Conservation (phyloP, 495 filamentous ascomycete genomes). For the Pyronema omphalodes region DNA sequence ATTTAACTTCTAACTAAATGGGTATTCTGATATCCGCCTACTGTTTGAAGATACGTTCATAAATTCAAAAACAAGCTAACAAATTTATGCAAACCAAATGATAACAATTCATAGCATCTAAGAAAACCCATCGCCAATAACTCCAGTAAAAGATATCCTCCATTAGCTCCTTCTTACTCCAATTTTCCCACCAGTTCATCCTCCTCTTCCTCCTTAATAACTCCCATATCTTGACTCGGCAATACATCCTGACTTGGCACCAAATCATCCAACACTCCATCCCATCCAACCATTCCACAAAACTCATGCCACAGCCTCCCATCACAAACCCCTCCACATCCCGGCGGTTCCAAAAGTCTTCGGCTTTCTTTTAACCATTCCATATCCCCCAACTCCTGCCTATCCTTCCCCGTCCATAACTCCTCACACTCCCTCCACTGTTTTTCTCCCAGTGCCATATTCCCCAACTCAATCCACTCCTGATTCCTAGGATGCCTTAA, state of each 20-base stretch:
- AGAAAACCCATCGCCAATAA: too few species aligned
- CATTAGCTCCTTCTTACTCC: background rate
- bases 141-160: too few species aligned
- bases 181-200: conserved; percentile 1
- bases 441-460: conserved; percentile 12
- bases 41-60: too few species aligned
- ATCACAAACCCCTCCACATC: conserved; percentile 16
- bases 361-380: conserved; percentile 17
- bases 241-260: conserved; percentile 8
- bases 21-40: too few species aligned
- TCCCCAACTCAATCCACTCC: conserved; percentile 13
- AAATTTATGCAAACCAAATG: too few species aligned
- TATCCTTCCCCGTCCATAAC: conserved; percentile 16
- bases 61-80: too few species aligned
- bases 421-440: conserved; percentile 14
- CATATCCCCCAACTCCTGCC: conserved; percentile 13
- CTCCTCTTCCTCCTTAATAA: conserved; percentile 16
- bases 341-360: conserved; percentile 9
- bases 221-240: conserved; percentile 14
- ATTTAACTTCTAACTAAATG: too few species aligned
- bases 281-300: conserved; percentile 22
- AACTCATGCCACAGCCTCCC: conserved; percentile 19
- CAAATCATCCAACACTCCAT: conserved; percentile 4
- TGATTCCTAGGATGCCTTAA: conserved; percentile 15
- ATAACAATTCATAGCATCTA: too few species aligned